Percentiles rank a stretch among this genome's conserved stretches.
Conservation (phyloP, 352 stramenopile genomes). For the Globisporangium uncinulatum region DNA sequence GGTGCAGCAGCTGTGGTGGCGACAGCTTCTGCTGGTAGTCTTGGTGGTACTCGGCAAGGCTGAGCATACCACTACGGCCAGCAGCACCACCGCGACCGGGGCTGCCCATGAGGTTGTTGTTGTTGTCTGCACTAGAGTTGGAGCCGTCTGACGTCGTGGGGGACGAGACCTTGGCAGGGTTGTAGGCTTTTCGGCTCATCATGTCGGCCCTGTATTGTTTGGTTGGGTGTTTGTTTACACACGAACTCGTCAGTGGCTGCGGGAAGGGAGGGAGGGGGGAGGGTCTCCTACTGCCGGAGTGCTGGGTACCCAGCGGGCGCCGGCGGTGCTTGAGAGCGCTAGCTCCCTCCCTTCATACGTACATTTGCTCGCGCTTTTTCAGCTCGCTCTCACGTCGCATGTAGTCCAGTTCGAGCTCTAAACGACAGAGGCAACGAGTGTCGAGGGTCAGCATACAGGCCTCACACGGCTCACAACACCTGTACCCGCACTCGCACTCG, state of each 20-base stretch:
- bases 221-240: constrained; percentile 5
- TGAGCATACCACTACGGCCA: constrained; percentile 17
- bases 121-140: constrained; percentile 75
- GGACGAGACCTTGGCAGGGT: constrained; percentile 48
- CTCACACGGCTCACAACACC: too few relatives aligned
- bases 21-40: constrained; percentile 23
- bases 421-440: neutral
- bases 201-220: constrained; percentile 47
- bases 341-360: constrained; percentile 11
- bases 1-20: constrained; percentile 8
- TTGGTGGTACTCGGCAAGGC: constrained; percentile 33
- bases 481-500: too few relatives aligned
- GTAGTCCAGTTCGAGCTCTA: constrained; percentile 78
- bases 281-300: neutral
- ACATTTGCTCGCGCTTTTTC: constrained; percentile 86
- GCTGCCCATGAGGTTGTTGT: constrained; percentile 46
- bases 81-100: constrained; percentile 26
- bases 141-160: constrained; percentile 74
- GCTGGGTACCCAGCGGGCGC: neutral
- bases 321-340: neutral
- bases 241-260: neutral
- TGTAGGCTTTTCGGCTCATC: constrained; percentile 75
- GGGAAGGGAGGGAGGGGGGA: neutral
- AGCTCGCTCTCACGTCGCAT: constrained; percentile 71
- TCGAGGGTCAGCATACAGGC: constrained; percentile 1